Evolutionary conservation across 2,329 filamentous ascomycete genomes (phyloP).

Genomic region (Xylariaceae sp.): DNA sequence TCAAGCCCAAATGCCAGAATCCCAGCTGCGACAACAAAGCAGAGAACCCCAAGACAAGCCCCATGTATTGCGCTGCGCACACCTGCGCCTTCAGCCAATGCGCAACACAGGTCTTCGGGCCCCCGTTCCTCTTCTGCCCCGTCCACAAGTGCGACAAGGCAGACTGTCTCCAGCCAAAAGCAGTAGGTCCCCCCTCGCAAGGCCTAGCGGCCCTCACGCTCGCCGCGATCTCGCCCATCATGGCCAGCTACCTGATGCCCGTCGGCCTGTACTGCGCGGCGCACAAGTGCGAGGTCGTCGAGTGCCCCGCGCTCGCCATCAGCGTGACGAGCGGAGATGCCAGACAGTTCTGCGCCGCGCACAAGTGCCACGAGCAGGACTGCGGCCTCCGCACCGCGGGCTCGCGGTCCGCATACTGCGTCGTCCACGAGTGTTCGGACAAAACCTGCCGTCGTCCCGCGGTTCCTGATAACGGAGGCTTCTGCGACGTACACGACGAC

Average conservation of each 20-base stretch:
- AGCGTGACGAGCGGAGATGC: too few species aligned
- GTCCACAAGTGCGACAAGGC: background rate
- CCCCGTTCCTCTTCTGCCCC: background rate
- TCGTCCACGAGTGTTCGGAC: conserved; percentile 6
- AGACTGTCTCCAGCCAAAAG: background rate
- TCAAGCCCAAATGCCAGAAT: conserved; percentile 16
- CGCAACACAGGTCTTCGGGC: background rate
- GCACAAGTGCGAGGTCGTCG: too few species aligned
- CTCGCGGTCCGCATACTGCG: conserved; percentile 1
- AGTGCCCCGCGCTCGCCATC: too few species aligned
- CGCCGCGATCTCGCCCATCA: too few species aligned
- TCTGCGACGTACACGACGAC: background rate
- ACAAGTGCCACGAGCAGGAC: conserved; percentile 8
- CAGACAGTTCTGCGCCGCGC: conserved; percentile 18
- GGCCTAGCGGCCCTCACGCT: background rate
- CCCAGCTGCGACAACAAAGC: conserved; percentile 14
- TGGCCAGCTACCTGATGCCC: background rate
- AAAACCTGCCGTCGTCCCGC: background rate
- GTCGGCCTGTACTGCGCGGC: background rate
- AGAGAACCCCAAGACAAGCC: background rate
- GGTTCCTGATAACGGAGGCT: background rate
- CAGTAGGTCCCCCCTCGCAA: too few species aligned
- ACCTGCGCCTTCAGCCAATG: conserved; percentile 1
- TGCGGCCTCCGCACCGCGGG: background rate
- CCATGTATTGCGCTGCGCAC: conserved; percentile 1